Base-by-base conservation (phyloP, 129 eudicot species). In the Pittosporum tobira region DNA sequence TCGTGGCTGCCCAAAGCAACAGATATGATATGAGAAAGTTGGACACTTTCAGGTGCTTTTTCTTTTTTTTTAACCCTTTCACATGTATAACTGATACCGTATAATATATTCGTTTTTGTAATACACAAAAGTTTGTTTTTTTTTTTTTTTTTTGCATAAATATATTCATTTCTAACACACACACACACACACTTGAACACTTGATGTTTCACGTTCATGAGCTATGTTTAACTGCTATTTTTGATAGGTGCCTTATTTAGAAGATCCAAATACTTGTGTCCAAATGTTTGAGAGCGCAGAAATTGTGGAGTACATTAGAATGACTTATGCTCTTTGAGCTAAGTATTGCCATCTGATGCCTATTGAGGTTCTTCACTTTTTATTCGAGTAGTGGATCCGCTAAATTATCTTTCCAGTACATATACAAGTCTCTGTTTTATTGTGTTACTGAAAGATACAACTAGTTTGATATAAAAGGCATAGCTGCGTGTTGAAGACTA, bases 1-100 rank as follows among this genome's bases (percentile, higher is more conserved):
- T 28, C 96, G 96, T 70, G 99, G 99, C 51, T 87, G 99, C 86
- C 94, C 96, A 47, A 93, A 93, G 80, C 67, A 94, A 48, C 94
- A 87, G 72, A 62, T 69, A 38, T 54, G 87, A 31, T 81, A 48
- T 52, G 70, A 78, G 58, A 83, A 62, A 79, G 73, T 66, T 63
- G 96, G 99, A 48, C 88, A 66, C 64, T 93, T 93, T 57, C 99
- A 93, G 96, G 99, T 87, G 57, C 23, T 26, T n/a, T n/a, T 6
- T 19, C 43, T 40, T 55, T 51, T 43, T 47, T 6, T 15, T 22
- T 20, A 27, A 49, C 42, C 15, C n/a, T n/a, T n/a, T n/a, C 9
- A 30, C 26, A 50, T 40, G n/a, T n/a, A n/a, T n/a, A n/a, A n/a
- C n/a, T n/a, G n/a, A n/a, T n/a, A n/a, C n/a, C n/a, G n/a, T n/a